Evolutionary conservation across 768 basidiomycete genomes (phyloP).

Genomic region (Leccinum rimulosum): DNA sequence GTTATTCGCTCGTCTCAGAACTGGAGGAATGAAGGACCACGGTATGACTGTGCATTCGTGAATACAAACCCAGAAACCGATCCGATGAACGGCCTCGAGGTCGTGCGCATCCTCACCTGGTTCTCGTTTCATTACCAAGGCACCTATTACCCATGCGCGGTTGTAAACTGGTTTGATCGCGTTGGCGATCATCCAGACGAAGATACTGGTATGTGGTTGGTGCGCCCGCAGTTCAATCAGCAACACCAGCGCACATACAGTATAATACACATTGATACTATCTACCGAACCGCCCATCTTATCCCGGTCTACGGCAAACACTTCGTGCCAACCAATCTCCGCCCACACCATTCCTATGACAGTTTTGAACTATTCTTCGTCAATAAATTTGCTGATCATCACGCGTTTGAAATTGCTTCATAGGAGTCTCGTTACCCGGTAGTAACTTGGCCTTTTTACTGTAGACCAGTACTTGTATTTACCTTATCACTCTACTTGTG

Average conservation of each 20-base stretch:
- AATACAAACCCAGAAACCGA: not conserved
- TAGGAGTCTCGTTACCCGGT: no score
- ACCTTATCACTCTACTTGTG: no score
- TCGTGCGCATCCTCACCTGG: not conserved
- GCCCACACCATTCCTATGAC: not conserved
- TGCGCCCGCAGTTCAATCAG: not conserved
- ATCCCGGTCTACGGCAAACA: not conserved
- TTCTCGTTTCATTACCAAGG: not conserved
- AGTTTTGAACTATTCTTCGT: not conserved
- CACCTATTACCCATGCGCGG: not conserved
- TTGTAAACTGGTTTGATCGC: not conserved
- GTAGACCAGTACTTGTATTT: no score
- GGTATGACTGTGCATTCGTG: not conserved
- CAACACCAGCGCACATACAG: not conserved
- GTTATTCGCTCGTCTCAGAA: not conserved
- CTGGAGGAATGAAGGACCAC: not conserved
- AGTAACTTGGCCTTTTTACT: no score
- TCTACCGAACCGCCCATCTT: not conserved
- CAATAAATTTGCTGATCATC: not conserved
- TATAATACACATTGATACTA: not conserved
- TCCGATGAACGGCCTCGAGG: not conserved
- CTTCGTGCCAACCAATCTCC: not conserved
- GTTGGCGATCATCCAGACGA: not conserved
- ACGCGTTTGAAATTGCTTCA: not conserved
- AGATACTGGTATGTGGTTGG: not conserved